These are phyloP conservation scores for Nigrospora oryzae DNA, from an alignment of 2,329 filamentous ascomycete genomes.

Conservation along the genomic window DNA sequence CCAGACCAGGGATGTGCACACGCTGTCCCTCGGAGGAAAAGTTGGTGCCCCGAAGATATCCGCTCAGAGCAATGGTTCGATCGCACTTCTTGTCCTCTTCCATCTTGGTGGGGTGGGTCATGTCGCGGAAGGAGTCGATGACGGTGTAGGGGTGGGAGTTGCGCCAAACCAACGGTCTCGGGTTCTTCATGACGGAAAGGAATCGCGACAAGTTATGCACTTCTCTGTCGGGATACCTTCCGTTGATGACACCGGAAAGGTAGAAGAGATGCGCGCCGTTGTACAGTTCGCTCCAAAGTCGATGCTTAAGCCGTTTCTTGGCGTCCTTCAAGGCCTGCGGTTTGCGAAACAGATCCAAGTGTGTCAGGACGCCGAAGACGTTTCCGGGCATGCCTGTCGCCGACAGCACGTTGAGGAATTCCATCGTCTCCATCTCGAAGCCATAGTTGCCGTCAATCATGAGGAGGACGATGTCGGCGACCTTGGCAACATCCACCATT, in stretches of 20 bases:
- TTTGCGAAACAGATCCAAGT: conserved; percentile 91
- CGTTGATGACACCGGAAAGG: conserved; percentile 91
- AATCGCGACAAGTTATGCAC: conserved; percentile 93
- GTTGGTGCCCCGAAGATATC: conserved; percentile 90
- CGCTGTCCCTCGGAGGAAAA: conserved; percentile 78
- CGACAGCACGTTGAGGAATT: conserved; percentile 91
- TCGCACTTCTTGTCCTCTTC: conserved; percentile 87
- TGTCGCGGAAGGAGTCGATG: conserved; percentile 88
- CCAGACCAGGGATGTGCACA: conserved; percentile 86
- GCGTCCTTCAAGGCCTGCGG: conserved; percentile 85
- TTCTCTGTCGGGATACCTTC: conserved; percentile 91
- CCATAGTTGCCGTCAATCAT: conserved; percentile 99
- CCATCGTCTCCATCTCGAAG: conserved; percentile 99
- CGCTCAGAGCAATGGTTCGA: conserved; percentile 81
- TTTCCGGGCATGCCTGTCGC: conserved; percentile 97
- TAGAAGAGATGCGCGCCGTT: conserved; percentile 97
- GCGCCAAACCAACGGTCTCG: conserved; percentile 88
- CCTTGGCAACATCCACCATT: conserved; percentile 96
- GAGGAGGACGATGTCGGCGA: conserved; percentile 91
- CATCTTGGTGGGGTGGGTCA: conserved; percentile 86
- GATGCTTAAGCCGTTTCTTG: conserved; percentile 92
- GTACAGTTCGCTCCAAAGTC: conserved; percentile 95
- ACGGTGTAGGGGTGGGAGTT: conserved; percentile 93
- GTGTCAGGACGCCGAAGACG: conserved; percentile 93
- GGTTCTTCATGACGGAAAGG: conserved; percentile 98